A percentile compares a stretch with the other conserved stretches of the same genome.
These are phyloP conservation scores for Sclerotinia minor DNA, from an alignment of 2,329 filamentous ascomycete species.

Conservation along the genomic window DNA sequence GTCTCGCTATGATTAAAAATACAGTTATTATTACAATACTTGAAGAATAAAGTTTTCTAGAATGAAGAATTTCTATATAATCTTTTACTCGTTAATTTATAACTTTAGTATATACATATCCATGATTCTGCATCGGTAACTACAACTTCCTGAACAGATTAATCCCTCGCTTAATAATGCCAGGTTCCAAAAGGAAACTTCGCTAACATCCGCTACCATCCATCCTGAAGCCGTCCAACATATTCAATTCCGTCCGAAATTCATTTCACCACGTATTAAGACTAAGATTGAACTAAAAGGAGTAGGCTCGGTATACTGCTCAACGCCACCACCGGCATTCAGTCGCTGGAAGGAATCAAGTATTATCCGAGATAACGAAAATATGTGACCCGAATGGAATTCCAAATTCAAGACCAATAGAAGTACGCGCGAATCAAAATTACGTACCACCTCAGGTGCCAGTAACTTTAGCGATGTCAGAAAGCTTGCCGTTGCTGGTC, in stretches of 20 bases:
- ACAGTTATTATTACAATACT: too few species aligned
- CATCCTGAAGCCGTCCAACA: background rate
- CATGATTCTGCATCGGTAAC: too few species aligned
- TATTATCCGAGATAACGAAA: background rate
- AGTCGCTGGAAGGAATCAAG: background rate
- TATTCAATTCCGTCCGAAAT: background rate
- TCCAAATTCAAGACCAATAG: background rate
- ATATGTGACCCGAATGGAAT: background rate
- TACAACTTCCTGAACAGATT: too few species aligned
- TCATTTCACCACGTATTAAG: background rate
- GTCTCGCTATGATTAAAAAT: too few species aligned
- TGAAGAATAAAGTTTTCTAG: too few species aligned
- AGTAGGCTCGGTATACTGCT: background rate
- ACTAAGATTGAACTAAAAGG: background rate
- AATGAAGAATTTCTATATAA: too few species aligned
- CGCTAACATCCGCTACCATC: background rate
- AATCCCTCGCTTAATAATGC: too few species aligned
- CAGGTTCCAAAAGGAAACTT: too few species aligned
- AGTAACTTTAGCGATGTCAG: background rate
- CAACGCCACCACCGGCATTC: background rate
- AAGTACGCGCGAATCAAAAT: background rate
- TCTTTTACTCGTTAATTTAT: too few species aligned
- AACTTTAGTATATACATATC: too few species aligned
- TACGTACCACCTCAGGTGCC: background rate
- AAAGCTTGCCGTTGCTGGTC: background rate